These are phyloP conservation scores for Saccharomycopsis phalli DNA, from an alignment of 1,139 yeast species.

Conservation along the genomic window DNA sequence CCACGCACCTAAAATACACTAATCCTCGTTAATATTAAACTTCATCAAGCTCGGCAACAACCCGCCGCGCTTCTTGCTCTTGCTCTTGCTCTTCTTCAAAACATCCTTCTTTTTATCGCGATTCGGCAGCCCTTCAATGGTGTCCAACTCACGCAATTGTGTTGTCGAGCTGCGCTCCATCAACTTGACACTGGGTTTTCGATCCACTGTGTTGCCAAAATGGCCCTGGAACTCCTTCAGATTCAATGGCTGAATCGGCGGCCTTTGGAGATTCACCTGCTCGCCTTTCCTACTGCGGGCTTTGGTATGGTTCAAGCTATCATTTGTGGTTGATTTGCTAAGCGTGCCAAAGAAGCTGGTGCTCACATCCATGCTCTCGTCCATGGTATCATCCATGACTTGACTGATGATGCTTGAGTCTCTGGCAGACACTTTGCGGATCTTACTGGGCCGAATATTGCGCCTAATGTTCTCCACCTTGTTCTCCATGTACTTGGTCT, in stretches of 20 bases:
- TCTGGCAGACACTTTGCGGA: slow-evolving; percentile 19
- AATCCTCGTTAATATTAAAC: slow-evolving; percentile 10
- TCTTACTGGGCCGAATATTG: slow-evolving; percentile 21
- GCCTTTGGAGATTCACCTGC: slow-evolving; percentile 16
- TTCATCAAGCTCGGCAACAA: slow-evolving; percentile 18
- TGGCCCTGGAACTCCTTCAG: slow-evolving; percentile 9
- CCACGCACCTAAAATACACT: too few species aligned
- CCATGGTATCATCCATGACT: too few species aligned
- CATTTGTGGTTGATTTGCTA: slow-evolving; percentile 16
- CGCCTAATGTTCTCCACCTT: slow-evolving; percentile 24
- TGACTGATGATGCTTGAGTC: too few species aligned
- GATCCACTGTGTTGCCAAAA: too few species aligned
- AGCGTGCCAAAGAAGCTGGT: slow-evolving; percentile 10
- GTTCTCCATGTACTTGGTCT: slow-evolving; percentile 25
- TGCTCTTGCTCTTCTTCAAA: slow-evolving; percentile 4
- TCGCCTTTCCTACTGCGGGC: slow-evolving; percentile 10
- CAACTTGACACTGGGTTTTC: slow-evolving; percentile 3
- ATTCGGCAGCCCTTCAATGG: slow-evolving; percentile 16
- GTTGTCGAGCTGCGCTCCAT: not conserved
- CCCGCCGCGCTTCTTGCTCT: slow-evolving; percentile 11
- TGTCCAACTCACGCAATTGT: slow-evolving; percentile 5
- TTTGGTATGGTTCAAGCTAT: slow-evolving; percentile 14
- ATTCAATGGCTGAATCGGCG: slow-evolving; percentile 19
- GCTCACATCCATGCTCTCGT: too few species aligned
- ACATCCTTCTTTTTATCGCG: not conserved